Percentiles rank a stretch among this genome's conserved stretches.
Evolutionary conservation across 352 stramenopile genomes (phyloP).

Genomic region (Phytophthora litchii): DNA sequence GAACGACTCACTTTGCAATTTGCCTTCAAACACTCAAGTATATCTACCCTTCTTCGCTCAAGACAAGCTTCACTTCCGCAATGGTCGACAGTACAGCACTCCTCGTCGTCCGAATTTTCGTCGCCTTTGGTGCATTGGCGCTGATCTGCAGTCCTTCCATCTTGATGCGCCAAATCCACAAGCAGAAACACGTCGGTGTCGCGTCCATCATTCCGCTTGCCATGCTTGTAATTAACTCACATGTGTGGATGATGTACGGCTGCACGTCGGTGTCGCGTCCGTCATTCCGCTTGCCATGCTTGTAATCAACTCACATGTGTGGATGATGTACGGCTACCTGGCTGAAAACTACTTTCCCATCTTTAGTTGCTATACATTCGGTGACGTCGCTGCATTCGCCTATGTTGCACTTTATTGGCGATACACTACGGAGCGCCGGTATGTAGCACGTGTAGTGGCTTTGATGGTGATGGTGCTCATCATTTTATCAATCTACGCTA

Average conservation of each 20-base stretch:
- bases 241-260: slow-evolving; percentile 55
- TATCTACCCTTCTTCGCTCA: neutral
- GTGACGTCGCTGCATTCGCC: slow-evolving; percentile 28
- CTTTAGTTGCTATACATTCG: slow-evolving; percentile 41
- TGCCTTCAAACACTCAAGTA: slow-evolving; percentile 10
- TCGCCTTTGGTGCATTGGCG: slow-evolving; percentile 32
- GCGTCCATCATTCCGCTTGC: slow-evolving; percentile 46
- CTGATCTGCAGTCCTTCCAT: slow-evolving; percentile 50
- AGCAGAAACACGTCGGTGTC: slow-evolving; percentile 40
- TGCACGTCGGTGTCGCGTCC: slow-evolving; percentile 45
- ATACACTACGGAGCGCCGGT: slow-evolving; percentile 36
- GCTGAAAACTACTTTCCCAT: slow-evolving; percentile 48
- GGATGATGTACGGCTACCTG: slow-evolving; percentile 57
- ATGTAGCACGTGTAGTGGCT: slow-evolving; percentile 29
- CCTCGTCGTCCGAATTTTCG: slow-evolving; percentile 35
- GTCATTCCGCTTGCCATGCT: slow-evolving; percentile 47
- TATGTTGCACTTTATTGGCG: slow-evolving; percentile 59
- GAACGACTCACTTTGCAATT: slow-evolving; percentile 17
- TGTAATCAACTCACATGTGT: slow-evolving; percentile 39
- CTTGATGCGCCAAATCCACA: slow-evolving; percentile 44
- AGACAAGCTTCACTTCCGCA: neutral
- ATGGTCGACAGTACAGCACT: slow-evolving; percentile 32
- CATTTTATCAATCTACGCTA: slow-evolving; percentile 41
- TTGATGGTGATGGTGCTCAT: slow-evolving; percentile 14
- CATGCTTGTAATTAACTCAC: slow-evolving; percentile 38